Base-by-base conservation (phyloP, 2,329 filamentous ascomycete species). In the Aspergillus sp. region DNA sequence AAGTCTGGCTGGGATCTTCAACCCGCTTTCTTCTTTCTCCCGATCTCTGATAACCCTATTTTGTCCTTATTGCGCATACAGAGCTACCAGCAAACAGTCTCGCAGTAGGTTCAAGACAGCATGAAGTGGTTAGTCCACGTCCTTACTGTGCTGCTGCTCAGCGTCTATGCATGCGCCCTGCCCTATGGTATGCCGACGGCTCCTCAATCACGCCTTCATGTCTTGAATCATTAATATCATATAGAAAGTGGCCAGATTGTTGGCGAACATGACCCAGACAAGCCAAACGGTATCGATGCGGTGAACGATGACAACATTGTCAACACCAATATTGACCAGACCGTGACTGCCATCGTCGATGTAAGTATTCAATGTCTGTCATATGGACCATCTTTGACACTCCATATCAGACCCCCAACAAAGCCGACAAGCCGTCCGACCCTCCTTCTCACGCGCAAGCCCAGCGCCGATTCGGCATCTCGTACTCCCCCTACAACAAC, bases 401-500 rank as follows among this genome's bases (percentile, higher is more conserved):
- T 52, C 7, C 49, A 14, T 20, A 17, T 46, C 49, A 38, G 8
- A 38, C 35, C 35, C 14, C 14, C 35, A 10, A 38, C 35, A n/a
- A n/a, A 2, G 16, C 16, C 14, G 35, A 38, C 35, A 38, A 38
- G 20, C 33, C 36, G 17, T 44, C 45, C 30, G 11, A 24, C 30
- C 14, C 49, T 38, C 6, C 46, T 40, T 35, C 49, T 36, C 33
- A 49, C 26, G 45, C 32, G 22, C 36, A 60, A n/a, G 32, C 47
- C 2, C 22, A 49, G 11, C 52, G 52, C 19, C 50, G 55, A 22
- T 67, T 76, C 56, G 82, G 82, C 44, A 77, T 86, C 49, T 75
- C 77, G 6, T 86, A 85, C 68, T 78, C 80, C 26, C 81, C 82
- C 13, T 86, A 84, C 70, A 77, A 76, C 48, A 67, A 62, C 42